Evolutionary conservation across 164 flowering plant genomes (phyloP).

Genomic region (Liriodendron chinense): DNA sequence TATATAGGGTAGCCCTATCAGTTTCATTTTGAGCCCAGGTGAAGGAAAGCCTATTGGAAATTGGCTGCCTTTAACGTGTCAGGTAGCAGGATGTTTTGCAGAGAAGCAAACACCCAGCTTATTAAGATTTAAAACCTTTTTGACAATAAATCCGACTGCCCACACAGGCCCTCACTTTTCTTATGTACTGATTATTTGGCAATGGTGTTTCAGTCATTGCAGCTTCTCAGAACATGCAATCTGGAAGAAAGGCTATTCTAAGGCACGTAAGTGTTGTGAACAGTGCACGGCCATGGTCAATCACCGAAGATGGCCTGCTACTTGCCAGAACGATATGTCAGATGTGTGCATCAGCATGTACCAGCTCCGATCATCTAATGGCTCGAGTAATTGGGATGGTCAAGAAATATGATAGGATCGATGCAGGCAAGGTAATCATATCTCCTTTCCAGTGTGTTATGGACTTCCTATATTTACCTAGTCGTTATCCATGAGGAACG

Average conservation of each 20-base stretch:
- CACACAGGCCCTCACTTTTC: background rate
- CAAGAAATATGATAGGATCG: slow-evolving; percentile 58
- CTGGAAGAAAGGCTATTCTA: slow-evolving; percentile 37
- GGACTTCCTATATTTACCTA: too few relatives aligned
- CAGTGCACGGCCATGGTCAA: slow-evolving; percentile 9
- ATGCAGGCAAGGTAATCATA: slow-evolving; percentile 48
- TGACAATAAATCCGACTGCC: background rate
- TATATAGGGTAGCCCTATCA: too few relatives aligned
- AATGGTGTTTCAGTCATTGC: background rate
- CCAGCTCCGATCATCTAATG: slow-evolving; percentile 39
- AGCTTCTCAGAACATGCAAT: slow-evolving; percentile 38
- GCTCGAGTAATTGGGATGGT: slow-evolving; percentile 59
- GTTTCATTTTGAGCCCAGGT: too few relatives aligned
- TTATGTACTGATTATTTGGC: background rate
- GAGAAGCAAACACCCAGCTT: too few relatives aligned
- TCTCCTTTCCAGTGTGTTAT: background rate
- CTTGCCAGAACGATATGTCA: slow-evolving; percentile 20
- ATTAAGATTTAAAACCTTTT: too few relatives aligned
- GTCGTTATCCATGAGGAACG: too few relatives aligned
- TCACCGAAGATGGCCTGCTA: slow-evolving; percentile 11
- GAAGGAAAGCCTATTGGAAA: too few relatives aligned
- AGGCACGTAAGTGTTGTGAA: slow-evolving; percentile 34
- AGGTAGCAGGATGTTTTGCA: too few relatives aligned
- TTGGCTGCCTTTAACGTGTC: too few relatives aligned
- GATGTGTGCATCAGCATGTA: slow-evolving; percentile 36